phyloP scores from a whole-genome alignment of 495 filamentous ascomycete genomes.

The Penicillium herquei region DNA sequence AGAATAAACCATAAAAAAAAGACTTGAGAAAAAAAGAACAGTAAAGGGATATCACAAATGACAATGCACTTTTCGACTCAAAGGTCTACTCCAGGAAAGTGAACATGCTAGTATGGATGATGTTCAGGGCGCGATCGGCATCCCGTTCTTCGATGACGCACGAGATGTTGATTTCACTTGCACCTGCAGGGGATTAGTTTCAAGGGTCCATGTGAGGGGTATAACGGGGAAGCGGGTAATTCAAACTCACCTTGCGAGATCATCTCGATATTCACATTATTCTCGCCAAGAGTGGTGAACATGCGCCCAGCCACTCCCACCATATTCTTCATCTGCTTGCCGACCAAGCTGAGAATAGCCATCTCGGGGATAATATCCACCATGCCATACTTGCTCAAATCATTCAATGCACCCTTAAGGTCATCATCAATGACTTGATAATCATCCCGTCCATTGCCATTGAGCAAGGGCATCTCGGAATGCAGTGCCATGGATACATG shows the following conservation, averaged over 20 bases:
- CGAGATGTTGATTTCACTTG: slow-evolving; percentile 97
- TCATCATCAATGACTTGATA: slow-evolving; percentile 62
- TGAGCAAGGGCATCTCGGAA: slow-evolving; percentile 53
- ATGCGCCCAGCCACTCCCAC: slow-evolving; percentile 84
- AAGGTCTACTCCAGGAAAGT: slow-evolving; percentile 50
- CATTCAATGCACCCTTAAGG: slow-evolving; percentile 63
- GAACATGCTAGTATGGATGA: slow-evolving; percentile 92
- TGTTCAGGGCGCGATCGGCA: slow-evolving; percentile 86
- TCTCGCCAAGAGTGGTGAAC: slow-evolving; percentile 85
- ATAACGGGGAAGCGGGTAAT: background rate
- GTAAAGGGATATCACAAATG: slow-evolving; percentile 30
- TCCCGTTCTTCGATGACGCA: slow-evolving; percentile 93
- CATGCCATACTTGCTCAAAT: slow-evolving; percentile 73
- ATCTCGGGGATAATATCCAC: slow-evolving; percentile 84
- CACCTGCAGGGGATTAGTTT: slow-evolving; percentile 56
- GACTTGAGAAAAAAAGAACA: background rate
- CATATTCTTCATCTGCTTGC: slow-evolving; percentile 94
- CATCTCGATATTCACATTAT: slow-evolving; percentile 94
- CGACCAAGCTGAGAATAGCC: slow-evolving; percentile 89
- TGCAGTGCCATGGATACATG: slow-evolving; percentile 96
- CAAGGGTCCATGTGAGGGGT: slow-evolving; percentile 7
- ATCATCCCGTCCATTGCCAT: slow-evolving; percentile 57
- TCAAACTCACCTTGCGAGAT: slow-evolving; percentile 80
- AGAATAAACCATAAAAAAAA: slow-evolving; percentile 6
- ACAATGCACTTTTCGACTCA: slow-evolving; percentile 14